Percentiles rank a stretch among this genome's conserved stretches.
Evolutionary conservation across 1,284 basidiomycete species (phyloP).

Genomic region (Irpex rosettiformis): DNA sequence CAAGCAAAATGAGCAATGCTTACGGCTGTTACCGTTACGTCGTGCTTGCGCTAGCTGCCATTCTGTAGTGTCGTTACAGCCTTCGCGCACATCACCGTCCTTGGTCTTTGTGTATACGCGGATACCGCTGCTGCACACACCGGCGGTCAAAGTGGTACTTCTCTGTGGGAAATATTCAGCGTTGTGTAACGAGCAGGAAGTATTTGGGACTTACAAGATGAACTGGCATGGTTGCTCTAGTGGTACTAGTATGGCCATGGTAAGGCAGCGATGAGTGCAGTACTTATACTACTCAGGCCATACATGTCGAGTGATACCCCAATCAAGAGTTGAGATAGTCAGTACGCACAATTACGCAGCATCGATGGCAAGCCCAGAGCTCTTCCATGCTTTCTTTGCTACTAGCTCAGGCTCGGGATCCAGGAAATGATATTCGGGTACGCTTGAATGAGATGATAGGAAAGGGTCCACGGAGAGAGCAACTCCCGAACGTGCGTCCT

Average conservation of each 20-base stretch:
- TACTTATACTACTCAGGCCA: neutral
- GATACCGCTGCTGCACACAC: constrained; percentile 1
- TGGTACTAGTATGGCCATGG: no score
- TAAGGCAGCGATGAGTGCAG: no score
- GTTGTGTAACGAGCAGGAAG: neutral
- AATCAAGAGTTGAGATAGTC: no score
- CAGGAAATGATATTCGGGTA: no score
- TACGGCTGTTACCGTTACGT: neutral
- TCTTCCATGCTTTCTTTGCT: neutral
- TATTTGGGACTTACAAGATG: neutral
- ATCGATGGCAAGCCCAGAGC: neutral
- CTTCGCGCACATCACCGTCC: constrained; percentile 12
- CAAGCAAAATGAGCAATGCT: neutral
- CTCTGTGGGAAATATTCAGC: neutral
- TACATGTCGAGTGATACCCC: neutral
- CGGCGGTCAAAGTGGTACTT: constrained; percentile 6
- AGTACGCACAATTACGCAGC: no score
- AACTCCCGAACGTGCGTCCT: neutral
- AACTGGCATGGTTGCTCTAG: neutral
- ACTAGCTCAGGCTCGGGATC: no score
- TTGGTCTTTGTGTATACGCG: constrained; percentile 11
- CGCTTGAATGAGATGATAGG: neutral
- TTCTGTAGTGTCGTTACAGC: constrained; percentile 6
- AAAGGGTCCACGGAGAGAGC: neutral
- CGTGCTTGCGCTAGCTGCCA: neutral